A percentile compares a stretch with the other conserved stretches of the same genome.
phyloP scores from a whole-genome alignment of 2,329 filamentous ascomycete genomes.

The Arthroderma uncinatum region DNA sequence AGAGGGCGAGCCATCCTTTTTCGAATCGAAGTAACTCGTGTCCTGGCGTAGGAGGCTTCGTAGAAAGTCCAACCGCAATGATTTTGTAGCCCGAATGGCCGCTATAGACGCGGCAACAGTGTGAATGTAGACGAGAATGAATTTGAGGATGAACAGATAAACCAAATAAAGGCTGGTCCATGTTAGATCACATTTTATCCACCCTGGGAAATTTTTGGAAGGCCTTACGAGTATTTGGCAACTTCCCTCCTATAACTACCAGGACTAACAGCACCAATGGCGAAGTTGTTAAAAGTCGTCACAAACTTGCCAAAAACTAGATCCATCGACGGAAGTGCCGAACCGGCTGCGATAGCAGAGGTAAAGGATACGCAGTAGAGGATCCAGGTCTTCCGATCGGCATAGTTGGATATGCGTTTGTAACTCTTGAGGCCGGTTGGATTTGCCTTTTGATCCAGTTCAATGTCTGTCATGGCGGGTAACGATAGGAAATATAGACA shows the following conservation, averaged over 20 bases:
- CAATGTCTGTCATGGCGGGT: not conserved
- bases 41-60: constrained; percentile 66
- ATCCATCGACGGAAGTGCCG: constrained; percentile 68
- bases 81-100: constrained; percentile 59
- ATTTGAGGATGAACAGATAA: constrained; percentile 62
- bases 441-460: not conserved
- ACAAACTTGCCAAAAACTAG: constrained; percentile 29
- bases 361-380: not conserved
- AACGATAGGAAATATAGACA: not conserved
- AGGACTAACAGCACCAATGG: constrained; percentile 48
- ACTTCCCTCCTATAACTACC: constrained; percentile 60
- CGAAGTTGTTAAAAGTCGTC: not conserved
- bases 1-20: constrained; percentile 73
- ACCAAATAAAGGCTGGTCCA: constrained; percentile 52
- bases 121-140: constrained; percentile 58
- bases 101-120: constrained; percentile 73
- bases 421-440: not conserved
- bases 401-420: not conserved
- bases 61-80: constrained; percentile 61
- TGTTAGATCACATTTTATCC: not conserved
- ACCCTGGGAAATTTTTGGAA: not conserved
- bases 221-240: constrained; percentile 46
- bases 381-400: not conserved
- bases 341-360: constrained; percentile 59
- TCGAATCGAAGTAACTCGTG: constrained; percentile 73